Percentiles rank a stretch among this genome's conserved stretches.
phyloP scores from a whole-genome alignment of 495 filamentous ascomycete species.

The Daldinia bambusicola region DNA sequence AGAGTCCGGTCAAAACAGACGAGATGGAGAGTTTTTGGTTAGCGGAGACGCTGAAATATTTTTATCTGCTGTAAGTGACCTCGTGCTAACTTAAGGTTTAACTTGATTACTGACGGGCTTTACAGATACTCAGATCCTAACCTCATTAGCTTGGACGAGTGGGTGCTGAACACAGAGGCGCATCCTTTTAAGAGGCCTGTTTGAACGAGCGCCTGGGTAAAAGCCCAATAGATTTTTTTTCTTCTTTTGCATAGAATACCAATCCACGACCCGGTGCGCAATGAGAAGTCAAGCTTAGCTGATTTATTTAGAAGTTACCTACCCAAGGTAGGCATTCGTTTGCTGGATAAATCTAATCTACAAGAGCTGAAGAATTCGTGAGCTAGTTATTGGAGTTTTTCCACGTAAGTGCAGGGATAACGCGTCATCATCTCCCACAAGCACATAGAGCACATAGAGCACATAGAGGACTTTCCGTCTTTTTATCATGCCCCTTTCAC shows the following conservation, averaged over 20 bases:
- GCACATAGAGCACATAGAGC: slow-evolving; percentile 9
- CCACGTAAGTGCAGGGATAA: slow-evolving; percentile 37
- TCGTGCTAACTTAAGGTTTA: neutral
- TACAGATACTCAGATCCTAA: slow-evolving; percentile 58
- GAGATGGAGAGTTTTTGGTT: slow-evolving; percentile 73
- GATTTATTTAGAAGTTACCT: neutral
- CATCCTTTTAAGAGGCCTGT: slow-evolving; percentile 65
- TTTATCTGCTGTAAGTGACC: slow-evolving; percentile 86
- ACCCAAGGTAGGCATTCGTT: neutral
- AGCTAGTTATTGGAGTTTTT: slow-evolving; percentile 29
- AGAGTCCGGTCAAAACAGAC: slow-evolving; percentile 49
- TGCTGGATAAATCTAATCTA: slow-evolving; percentile 10
- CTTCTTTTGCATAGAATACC: slow-evolving; percentile 29
- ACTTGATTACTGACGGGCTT: slow-evolving; percentile 14
- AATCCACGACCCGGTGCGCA: neutral
- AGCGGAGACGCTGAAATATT: slow-evolving; percentile 92
- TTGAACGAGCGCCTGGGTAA: slow-evolving; percentile 23
- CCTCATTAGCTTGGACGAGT: slow-evolving; percentile 83
- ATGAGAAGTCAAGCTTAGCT: slow-evolving; percentile 5
- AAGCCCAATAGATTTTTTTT: neutral
- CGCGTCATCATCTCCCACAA: slow-evolving; percentile 37
- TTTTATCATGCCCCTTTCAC: slow-evolving; percentile 18
- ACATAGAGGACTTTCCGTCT: neutral
- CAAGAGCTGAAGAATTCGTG: slow-evolving; percentile 4
- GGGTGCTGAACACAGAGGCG: slow-evolving; percentile 76